These are phyloP conservation scores for Ascochyta viciae-villosae DNA, from an alignment of 2,329 filamentous ascomycete genomes.

Conservation along the genomic window DNA sequence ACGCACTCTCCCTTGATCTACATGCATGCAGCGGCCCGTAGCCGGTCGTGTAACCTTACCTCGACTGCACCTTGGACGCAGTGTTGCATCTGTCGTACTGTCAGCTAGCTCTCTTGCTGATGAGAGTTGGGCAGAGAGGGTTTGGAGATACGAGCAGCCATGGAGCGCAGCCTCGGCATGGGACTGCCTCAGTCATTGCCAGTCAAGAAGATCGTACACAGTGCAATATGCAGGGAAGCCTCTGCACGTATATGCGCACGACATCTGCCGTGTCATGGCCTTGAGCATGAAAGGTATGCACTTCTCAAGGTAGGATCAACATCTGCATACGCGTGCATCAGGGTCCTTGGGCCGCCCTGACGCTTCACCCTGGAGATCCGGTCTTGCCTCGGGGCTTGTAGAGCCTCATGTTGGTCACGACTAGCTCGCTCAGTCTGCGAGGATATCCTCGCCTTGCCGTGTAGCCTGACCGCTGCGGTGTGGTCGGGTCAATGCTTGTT, in stretches of 20 bases:
- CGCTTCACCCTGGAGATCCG: background rate
- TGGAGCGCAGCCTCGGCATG: no score
- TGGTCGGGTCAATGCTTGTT: background rate
- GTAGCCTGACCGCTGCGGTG: background rate
- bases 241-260: background rate
- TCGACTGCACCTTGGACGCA: background rate
- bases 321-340: slow-evolving; percentile 7
- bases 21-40: slow-evolving; percentile 19
- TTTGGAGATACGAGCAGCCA: no score
- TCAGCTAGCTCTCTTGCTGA: no score
- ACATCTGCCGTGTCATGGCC: background rate
- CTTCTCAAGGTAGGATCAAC: background rate
- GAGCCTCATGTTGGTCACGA: background rate
- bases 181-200: no score
- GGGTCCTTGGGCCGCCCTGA: background rate
- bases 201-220: background rate
- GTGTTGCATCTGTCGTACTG: no score
- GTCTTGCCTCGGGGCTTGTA: background rate
- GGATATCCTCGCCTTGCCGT: background rate
- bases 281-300: background rate
- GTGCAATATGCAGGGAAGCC: background rate
- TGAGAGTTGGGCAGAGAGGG: no score
- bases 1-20: slow-evolving; percentile 9
- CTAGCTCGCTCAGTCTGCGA: background rate
- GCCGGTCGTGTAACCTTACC: slow-evolving; percentile 6